Percentiles rank a stretch among this genome's conserved stretches.
Evolutionary conservation across 75 land plant genomes (phyloP).

Genomic region (Sequoiadendron giganteum): DNA sequence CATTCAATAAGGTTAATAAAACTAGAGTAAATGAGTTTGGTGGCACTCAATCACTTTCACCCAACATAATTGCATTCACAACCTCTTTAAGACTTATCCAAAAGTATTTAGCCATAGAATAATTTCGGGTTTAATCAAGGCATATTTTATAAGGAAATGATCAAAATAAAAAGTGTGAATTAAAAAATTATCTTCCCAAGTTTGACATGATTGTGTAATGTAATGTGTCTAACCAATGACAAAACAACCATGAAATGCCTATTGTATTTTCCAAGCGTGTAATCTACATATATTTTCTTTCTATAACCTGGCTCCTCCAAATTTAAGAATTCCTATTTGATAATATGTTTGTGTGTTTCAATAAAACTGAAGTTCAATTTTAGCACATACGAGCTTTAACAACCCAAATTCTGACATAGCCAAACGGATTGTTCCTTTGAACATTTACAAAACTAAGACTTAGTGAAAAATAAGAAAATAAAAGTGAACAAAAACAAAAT

Average conservation of each 20-base stretch:
- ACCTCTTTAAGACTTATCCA: neutral
- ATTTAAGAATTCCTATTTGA: neutral
- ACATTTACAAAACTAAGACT: neutral
- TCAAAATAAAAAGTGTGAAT: neutral
- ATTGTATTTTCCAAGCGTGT: neutral
- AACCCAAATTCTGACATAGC: neutral
- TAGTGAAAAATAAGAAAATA: neutral
- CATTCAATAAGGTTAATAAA: neutral
- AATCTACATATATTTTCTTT: neutral
- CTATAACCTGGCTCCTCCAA: neutral
- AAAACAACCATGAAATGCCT: neutral
- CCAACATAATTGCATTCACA: neutral
- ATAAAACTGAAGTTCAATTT: neutral
- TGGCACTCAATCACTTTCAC: neutral
- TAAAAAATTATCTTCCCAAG: neutral
- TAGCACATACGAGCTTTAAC: neutral
- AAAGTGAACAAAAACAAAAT: neutral
- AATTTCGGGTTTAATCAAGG: neutral
- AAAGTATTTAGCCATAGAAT: neutral
- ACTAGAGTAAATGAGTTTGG: neutral
- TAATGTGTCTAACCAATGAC: neutral
- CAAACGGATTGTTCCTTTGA: neutral
- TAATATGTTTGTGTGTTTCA: neutral
- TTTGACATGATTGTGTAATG: neutral
- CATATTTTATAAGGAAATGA: neutral